Evolutionary conservation across 768 basidiomycete species (phyloP).

Genomic region (Lyophyllum atratum): DNA sequence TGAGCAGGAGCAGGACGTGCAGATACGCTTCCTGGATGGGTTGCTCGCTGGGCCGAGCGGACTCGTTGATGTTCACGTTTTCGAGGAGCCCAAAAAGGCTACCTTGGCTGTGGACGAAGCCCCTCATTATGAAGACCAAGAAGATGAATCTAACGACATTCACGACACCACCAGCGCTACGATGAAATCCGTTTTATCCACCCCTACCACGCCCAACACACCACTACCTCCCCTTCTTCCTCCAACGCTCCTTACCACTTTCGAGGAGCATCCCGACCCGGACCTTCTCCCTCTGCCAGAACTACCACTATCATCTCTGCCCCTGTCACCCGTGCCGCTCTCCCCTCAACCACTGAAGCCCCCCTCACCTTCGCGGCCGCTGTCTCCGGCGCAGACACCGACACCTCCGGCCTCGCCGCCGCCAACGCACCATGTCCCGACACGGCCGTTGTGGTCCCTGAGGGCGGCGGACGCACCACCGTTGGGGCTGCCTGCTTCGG

Average conservation of each 20-base stretch:
- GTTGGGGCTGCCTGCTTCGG: constrained; percentile 32
- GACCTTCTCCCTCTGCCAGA: constrained; percentile 44
- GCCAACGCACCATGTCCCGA: neutral
- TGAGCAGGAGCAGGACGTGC: neutral
- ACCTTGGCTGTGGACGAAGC: too few species aligned
- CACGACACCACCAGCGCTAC: constrained; percentile 8
- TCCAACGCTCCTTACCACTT: constrained; percentile 3
- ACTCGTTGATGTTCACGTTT: constrained; percentile 9
- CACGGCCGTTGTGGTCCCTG: constrained; percentile 41
- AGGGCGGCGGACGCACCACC: constrained; percentile 44
- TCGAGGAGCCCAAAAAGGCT: too few species aligned
- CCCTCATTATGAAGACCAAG: too few species aligned
- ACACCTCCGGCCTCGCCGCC: constrained; percentile 48
- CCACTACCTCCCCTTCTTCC: too few species aligned
- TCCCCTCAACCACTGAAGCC: constrained; percentile 6
- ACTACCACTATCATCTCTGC: constrained; percentile 10
- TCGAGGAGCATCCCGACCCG: constrained; percentile 38
- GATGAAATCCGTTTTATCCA: constrained; percentile 8
- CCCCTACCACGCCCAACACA: constrained; percentile 8
- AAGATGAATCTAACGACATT: constrained; percentile 13
- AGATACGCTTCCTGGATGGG: constrained; percentile 7
- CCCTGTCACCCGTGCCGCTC: constrained; percentile 16
- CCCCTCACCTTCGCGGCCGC: neutral
- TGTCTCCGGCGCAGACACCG: constrained; percentile 32
- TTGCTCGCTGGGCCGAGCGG: constrained; percentile 3